A percentile compares a stretch with the other conserved stretches of the same genome.
Conservation (phyloP, 805 yeast genomes). For the Nakazawaea populi region DNA sequence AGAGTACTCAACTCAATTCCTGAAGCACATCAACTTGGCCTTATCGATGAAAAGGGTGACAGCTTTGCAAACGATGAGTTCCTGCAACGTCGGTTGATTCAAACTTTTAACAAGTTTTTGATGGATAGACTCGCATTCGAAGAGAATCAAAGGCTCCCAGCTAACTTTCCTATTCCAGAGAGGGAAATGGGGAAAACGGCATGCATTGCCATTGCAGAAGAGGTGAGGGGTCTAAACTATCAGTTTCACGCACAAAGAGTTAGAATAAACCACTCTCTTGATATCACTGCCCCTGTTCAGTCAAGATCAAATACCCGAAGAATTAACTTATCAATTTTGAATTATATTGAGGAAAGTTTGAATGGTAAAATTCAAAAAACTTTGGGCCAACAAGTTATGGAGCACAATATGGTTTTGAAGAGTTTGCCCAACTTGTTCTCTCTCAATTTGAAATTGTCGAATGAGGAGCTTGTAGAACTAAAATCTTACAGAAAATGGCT, state of each 20-base stretch:
- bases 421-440: conserved; percentile 61
- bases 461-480: conserved; percentile 48
- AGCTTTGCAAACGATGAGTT: conserved; percentile 29
- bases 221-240: conserved; percentile 34
- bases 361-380: conserved; percentile 43
- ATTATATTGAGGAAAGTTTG: conserved; percentile 59
- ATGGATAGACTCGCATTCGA: conserved; percentile 47
- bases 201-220: conserved; percentile 38
- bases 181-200: conserved; percentile 24
- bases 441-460: conserved; percentile 50
- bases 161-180: background rate
- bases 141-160: conserved; percentile 29
- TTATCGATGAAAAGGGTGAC: conserved; percentile 46
- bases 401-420: conserved; percentile 44
- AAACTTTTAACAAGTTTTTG: conserved; percentile 54
- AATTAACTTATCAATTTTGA: conserved; percentile 34
- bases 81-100: conserved; percentile 38
- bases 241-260: conserved; percentile 27
- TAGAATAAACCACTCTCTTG: conserved; percentile 34
- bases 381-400: conserved; percentile 47
- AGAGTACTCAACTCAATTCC: conserved; percentile 39
- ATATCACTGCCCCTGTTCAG: conserved; percentile 33
- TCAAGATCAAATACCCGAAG: conserved; percentile 19
- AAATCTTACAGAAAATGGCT: conserved; percentile 52
- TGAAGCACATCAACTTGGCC: conserved; percentile 46